Percentiles rank a stretch among this genome's conserved stretches.
Evolutionary conservation across 345 rosid genomes (phyloP).

Genomic region (Citropsis articulata): DNA sequence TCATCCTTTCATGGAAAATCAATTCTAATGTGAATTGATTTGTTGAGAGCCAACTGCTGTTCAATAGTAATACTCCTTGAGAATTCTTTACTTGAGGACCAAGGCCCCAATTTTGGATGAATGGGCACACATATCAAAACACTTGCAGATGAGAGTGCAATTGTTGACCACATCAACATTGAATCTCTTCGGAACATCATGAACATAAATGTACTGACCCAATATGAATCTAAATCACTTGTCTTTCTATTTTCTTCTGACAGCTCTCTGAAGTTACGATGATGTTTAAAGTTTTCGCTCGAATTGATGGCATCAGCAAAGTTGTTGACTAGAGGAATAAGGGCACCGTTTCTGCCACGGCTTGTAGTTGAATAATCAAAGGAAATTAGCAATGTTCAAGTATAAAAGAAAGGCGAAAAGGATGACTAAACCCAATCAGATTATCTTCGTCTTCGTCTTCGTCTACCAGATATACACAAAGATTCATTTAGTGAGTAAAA

Average conservation of each 20-base stretch:
- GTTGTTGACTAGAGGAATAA: not conserved
- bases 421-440: conserved; percentile 22
- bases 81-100: conserved; percentile 39
- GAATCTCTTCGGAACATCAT: conserved; percentile 45
- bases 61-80: not conserved
- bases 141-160: conserved; percentile 34
- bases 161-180: conserved; percentile 38
- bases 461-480: too few relatives aligned
- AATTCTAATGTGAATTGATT: conserved; percentile 57
- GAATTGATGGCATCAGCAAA: too few relatives aligned
- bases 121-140: conserved; percentile 59
- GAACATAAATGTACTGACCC: conserved; percentile 45
- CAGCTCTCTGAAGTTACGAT: too few relatives aligned
- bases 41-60: conserved; percentile 36
- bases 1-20: conserved; percentile 52
- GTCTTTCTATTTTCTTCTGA: not conserved
- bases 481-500: too few relatives aligned
- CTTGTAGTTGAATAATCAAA: conserved; percentile 21
- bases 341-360: not conserved
- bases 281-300: too few relatives aligned
- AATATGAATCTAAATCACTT: conserved; percentile 24
- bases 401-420: conserved; percentile 24
- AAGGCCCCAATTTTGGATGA: conserved; percentile 34
- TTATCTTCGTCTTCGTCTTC: not conserved
- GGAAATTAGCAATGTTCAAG: conserved; percentile 15